phyloP scores from a whole-genome alignment of 352 stramenopile species.

The Phytopythium cucurbitacearum region DNA sequence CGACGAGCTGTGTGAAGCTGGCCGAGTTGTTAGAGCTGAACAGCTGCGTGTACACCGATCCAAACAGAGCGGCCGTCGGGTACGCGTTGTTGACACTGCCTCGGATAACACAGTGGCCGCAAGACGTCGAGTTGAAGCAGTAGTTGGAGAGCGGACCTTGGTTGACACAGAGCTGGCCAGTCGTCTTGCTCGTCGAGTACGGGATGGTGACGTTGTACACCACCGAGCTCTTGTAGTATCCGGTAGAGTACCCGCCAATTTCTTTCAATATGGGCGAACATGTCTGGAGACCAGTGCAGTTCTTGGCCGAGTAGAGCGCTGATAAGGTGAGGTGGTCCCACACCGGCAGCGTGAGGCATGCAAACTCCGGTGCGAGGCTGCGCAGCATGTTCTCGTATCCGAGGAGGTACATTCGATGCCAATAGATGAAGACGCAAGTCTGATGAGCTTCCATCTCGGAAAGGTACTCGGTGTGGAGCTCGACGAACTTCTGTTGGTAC shows the following conservation, averaged over 20 bases:
- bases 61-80: conserved; percentile 28
- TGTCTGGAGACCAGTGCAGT: conserved; percentile 24
- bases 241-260: conserved; percentile 21
- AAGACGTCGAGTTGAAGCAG: conserved; percentile 30
- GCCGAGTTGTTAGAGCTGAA: conserved; percentile 24
- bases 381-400: conserved; percentile 77
- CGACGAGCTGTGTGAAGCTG: conserved; percentile 24
- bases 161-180: conserved; percentile 20
- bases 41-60: conserved; percentile 35
- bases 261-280: conserved; percentile 33
- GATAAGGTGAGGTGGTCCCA: conserved; percentile 46
- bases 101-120: conserved; percentile 32
- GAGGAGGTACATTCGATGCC: conserved; percentile 58
- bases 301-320: conserved; percentile 10
- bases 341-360: conserved; percentile 58
- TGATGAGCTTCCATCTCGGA: conserved; percentile 46
- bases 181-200: conserved; percentile 12
- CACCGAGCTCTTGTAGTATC: conserved; percentile 8
- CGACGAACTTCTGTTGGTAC: conserved; percentile 46
- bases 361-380: conserved; percentile 26
- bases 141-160: conserved; percentile 32
- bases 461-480: conserved; percentile 44
- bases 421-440: conserved; percentile 72
- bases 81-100: conserved; percentile 13
- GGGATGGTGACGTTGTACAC: conserved; percentile 23